Conservation (phyloP, 2,329 filamentous ascomycete species). For the Colletotrichum sojae region DNA sequence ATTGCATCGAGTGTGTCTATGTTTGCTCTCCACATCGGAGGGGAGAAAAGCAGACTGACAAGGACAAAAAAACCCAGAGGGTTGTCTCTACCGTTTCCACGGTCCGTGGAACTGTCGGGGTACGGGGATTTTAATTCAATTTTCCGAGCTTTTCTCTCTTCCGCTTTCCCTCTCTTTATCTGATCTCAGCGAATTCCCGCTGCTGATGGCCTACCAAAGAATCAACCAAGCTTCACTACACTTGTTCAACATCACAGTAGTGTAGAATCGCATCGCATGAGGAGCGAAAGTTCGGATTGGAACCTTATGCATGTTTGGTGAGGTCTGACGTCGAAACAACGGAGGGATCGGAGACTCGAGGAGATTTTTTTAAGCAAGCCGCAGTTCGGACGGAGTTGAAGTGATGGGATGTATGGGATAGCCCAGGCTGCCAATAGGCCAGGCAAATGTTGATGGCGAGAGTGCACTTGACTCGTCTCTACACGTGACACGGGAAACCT, state of each 20-base stretch:
- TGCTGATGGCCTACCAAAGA: too few species aligned
- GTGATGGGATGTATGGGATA: constrained; percentile 22
- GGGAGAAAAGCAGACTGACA: background rate
- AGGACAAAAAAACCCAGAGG: background rate
- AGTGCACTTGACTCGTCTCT: constrained; percentile 14
- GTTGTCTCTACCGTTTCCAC: background rate
- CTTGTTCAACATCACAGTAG: constrained; percentile 9
- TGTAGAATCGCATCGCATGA: constrained; percentile 20
- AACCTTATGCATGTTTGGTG: constrained; percentile 32
- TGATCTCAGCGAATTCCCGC: too few species aligned
- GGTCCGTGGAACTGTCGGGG: constrained; percentile 20
- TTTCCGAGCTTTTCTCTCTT: too few species aligned
- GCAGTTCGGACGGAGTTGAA: constrained; percentile 23
- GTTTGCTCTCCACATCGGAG: constrained; percentile 9
- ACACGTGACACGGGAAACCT: too few species aligned
- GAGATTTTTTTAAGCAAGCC: constrained; percentile 1
- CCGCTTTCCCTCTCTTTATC: too few species aligned
- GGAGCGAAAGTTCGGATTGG: constrained; percentile 6
- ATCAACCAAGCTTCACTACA: constrained; percentile 20
- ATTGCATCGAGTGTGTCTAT: background rate
- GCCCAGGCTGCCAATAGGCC: background rate
- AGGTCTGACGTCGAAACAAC: constrained; percentile 21
- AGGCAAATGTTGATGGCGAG: background rate
- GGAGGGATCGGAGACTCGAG: constrained; percentile 8
- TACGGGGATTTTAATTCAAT: background rate